Conservation (phyloP, 352 stramenopile species). For the Globisporangium polare region DNA sequence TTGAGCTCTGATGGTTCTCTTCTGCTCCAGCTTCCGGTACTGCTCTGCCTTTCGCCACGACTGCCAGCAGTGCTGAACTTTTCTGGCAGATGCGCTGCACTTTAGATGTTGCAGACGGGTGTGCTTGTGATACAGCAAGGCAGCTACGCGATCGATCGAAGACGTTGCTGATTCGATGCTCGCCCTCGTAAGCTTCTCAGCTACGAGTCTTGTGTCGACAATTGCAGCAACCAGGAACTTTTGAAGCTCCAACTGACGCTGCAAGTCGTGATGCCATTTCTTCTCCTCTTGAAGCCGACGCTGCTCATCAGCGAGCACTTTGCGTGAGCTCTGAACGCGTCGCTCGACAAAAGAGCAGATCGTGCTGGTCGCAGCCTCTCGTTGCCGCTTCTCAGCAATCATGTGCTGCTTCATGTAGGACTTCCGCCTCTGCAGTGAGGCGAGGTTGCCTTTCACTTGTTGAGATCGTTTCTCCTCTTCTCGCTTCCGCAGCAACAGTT, state of each 20-base stretch:
- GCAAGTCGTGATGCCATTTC: constrained; percentile 16
- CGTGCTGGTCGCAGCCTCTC: constrained; percentile 6
- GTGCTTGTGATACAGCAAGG: constrained; percentile 3
- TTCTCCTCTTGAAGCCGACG: constrained; percentile 19
- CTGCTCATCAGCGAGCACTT: constrained; percentile 14
- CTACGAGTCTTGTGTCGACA: constrained; percentile 30
- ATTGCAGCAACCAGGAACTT: constrained; percentile 29
- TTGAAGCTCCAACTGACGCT: constrained; percentile 21
- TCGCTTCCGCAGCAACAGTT: constrained; percentile 1
- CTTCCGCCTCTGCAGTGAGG: constrained; percentile 11
- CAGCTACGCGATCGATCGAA: constrained; percentile 14
- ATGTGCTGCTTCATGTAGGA: constrained; percentile 12
- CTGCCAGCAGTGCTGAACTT: constrained; percentile 19
- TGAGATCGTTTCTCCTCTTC: constrained; percentile 9
- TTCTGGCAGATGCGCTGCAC: constrained; percentile 11
- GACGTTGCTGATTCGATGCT: constrained; percentile 12
- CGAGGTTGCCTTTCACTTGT: constrained; percentile 12
- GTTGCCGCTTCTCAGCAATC: constrained; percentile 15
- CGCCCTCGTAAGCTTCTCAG: constrained; percentile 17
- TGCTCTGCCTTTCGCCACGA: not conserved
- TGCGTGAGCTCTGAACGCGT: constrained; percentile 18
- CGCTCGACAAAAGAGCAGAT: constrained; percentile 21
- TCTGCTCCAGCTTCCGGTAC: not conserved
- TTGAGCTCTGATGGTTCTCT: not conserved
- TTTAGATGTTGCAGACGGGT: constrained; percentile 20